A percentile compares a stretch with the other conserved stretches of the same genome.
phyloP scores from a whole-genome alignment of 1,284 basidiomycete species.

The Coniferiporia weirii region DNA sequence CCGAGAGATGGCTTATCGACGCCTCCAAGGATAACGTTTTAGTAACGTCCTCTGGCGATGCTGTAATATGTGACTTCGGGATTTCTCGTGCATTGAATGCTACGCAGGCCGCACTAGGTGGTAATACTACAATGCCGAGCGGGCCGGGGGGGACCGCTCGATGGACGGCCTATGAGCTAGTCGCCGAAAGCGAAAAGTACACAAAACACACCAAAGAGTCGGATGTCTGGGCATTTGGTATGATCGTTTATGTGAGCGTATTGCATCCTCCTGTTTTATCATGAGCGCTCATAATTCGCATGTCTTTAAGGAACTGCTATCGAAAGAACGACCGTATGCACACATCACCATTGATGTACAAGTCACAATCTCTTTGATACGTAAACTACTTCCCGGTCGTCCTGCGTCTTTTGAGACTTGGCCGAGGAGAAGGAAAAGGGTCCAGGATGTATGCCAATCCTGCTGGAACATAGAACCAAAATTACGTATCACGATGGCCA shows the following conservation, averaged over 20 bases:
- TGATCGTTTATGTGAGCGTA: slow-evolving; percentile 10
- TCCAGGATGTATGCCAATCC: neutral
- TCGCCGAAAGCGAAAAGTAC: neutral
- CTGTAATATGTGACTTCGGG: slow-evolving; percentile 10
- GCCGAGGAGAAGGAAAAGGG: neutral
- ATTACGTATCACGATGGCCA: neutral
- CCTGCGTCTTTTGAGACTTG: neutral
- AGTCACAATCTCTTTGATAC: neutral
- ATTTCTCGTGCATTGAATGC: slow-evolving; percentile 3
- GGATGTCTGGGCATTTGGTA: slow-evolving; percentile 14
- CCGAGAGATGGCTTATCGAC: neutral
- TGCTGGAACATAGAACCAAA: slow-evolving; percentile 1
- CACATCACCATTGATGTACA: neutral
- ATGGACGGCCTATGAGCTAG: slow-evolving; percentile 5
- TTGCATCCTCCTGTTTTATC: too few relatives aligned
- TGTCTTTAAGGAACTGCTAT: neutral
- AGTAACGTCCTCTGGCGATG: neutral
- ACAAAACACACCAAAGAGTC: neutral
- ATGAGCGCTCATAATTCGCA: too few relatives aligned
- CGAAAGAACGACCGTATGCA: neutral
- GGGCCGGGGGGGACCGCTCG: neutral
- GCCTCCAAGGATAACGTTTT: slow-evolving; percentile 15
- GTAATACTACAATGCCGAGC: neutral
- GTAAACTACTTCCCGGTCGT: neutral
- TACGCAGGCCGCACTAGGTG: neutral